These are phyloP conservation scores for Ceratocystiopsis brevicomis DNA, from an alignment of 2,329 filamentous ascomycete genomes.

Conservation along the genomic window DNA sequence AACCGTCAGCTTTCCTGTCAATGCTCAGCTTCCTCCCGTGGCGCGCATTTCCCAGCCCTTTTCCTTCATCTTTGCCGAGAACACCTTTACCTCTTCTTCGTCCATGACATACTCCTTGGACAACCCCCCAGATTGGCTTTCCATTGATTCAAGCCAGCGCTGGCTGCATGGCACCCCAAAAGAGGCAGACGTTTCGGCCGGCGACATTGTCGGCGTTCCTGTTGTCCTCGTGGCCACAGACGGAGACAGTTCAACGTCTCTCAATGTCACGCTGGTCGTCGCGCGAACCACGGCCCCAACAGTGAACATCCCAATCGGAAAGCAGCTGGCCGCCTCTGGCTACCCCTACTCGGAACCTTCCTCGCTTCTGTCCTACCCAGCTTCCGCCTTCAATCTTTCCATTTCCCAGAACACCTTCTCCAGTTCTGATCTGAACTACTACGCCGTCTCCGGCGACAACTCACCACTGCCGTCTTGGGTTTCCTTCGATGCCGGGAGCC, in stretches of 20 bases:
- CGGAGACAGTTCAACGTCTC: conserved; percentile 38
- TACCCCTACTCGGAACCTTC: conserved; percentile 36
- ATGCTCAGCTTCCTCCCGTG: conserved; percentile 66
- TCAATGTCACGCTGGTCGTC: conserved; percentile 53
- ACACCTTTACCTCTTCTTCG: conserved; percentile 49
- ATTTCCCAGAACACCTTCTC: conserved; percentile 45
- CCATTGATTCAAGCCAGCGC: conserved; percentile 43
- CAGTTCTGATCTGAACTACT: conserved; percentile 45
- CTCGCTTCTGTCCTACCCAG: conserved; percentile 36
- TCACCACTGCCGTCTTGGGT: conserved; percentile 79
- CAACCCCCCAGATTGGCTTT: conserved; percentile 53
- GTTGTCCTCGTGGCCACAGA: conserved; percentile 57
- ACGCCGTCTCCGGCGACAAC: conserved; percentile 56
- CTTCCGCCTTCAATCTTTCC: conserved; percentile 31
- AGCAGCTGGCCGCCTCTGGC: conserved; percentile 39
- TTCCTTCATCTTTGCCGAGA: conserved; percentile 49
- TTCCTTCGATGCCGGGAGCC: conserved; percentile 41
- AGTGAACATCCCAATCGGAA: conserved; percentile 34
- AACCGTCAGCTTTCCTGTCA: conserved; percentile 49
- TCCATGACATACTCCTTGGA: conserved; percentile 47
- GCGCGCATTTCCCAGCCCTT: conserved; percentile 50
- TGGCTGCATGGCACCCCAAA: conserved; percentile 54
- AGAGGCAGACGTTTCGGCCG: conserved; percentile 25
- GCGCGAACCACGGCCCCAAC: conserved; percentile 36
- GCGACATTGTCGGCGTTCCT: conserved; percentile 32